Base-by-base conservation (phyloP, 768 basidiomycete species). In the Rhodotorula diobovata region DNA sequence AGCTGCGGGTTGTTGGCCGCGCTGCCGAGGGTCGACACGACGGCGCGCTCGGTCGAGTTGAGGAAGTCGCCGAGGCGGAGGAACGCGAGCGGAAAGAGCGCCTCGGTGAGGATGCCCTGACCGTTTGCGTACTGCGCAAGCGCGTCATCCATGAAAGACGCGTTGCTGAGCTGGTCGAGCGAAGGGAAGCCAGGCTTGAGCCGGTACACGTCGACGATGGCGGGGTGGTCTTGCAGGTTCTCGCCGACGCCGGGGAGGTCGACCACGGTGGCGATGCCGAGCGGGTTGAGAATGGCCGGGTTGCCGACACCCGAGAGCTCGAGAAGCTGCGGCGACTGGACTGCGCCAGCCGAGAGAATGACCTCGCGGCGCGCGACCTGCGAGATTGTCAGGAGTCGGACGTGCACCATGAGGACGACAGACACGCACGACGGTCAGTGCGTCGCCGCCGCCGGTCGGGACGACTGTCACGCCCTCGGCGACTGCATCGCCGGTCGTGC, bases 241-340 rank as follows among this genome's bases (percentile, higher is more conserved):
- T 79, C 77, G 9, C 84, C 84, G 51, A 85, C 84, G 35, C 77
- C 80, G 0, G 82, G 82, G 0, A 84, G 78, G 63, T 84, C 80
- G 39, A 83, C 67, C 58, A 78, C 71, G 43, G 76, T 67, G 21
- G 63, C 43, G 68, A 85, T 80, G 3, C 63, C 66, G 55, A 65
- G 56, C 23, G 55, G 56, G 7, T 48, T 61, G 37, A 76, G 59
- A 50, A 76, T 41, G 2, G 61, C 6, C 6, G 64, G 41, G 50
- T 64, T 35, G 12, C 74, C 74, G 37, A 76, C 46, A 14, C 74
- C 74, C 1, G 71, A 72, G 4, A 76, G 68, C 53, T 76, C 71
- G 45, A 76, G 74, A 1, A 76, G 53, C 61, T 76, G 74, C 12
- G 74, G 74, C 16, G 60, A 53, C 46, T 72, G 65, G n/a, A 76